Base-by-base conservation (phyloP, 306 rosid species). In the Prunus salicina region DNA sequence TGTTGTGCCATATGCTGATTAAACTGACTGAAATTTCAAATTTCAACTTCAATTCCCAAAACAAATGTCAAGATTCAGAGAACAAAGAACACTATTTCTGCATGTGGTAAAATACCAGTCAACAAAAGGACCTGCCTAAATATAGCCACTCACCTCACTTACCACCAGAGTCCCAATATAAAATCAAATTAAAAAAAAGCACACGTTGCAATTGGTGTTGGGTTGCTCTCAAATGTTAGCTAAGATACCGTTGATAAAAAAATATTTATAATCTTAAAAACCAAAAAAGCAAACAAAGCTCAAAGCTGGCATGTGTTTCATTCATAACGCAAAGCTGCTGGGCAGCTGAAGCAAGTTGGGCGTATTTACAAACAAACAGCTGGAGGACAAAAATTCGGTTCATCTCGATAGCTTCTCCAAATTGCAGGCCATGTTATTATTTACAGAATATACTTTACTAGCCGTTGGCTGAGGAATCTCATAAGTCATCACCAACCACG, bases 301-400 rank as follows among this genome's bases (percentile, higher is more conserved):
- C 20, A 28, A 28, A 7, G 67, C 67, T 62, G 19, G 67, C 67
- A 62, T 62, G 18, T 32, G 43, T 18, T 22, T 62, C 30, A 5
- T 34, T 30, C 14, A 34, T 18, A 19, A 18, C 49, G 6, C 62
- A 60, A 19, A 64, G 15, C 27, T 34, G 69, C 49, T 13, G 67
- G 18, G 14, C 41, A 34, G 41, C 41, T 34, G 67, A 24, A 41
- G 38, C 67, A 25, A 16, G 67, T 60, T 58, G 45, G 45, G 27
- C 45, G 20, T 73, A 14, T 58, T 73, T 16, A 73, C 25, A 19
- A 64, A 73, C 25, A 19, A 64, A 19, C 22, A 45, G 68, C 77
- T 58, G 56, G 67, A 57, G 25, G 60, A 73, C 77, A 73, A 61
- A 73, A 16, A 49, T 61, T 61, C 47, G 57, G 52, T 18, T 73